These are phyloP conservation scores for Pleurotus giganteus DNA, from an alignment of 768 basidiomycete genomes.

Conservation along the genomic window DNA sequence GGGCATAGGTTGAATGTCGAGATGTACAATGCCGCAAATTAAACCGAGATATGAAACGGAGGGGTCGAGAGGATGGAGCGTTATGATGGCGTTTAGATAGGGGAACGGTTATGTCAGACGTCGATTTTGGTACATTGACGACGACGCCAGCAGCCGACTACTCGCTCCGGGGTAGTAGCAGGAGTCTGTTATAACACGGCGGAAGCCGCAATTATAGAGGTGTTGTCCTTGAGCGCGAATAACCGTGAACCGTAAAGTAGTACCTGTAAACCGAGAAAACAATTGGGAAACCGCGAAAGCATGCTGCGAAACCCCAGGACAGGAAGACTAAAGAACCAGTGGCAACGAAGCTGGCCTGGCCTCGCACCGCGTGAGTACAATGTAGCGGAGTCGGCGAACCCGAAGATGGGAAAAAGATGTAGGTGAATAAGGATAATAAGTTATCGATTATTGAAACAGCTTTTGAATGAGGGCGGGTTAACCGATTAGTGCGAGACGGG, in stretches of 20 bases:
- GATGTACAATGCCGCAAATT: conserved; percentile 6
- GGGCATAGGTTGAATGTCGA: conserved; percentile 8
- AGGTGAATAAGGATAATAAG: conserved; percentile 8
- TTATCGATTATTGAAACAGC: conserved; percentile 10
- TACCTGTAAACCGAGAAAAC: conserved; percentile 8
- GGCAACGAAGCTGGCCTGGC: neutral
- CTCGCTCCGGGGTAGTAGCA: conserved; percentile 2
- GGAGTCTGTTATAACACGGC: neutral
- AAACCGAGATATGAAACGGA: neutral
- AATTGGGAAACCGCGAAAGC: conserved; percentile 5
- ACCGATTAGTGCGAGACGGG: neutral
- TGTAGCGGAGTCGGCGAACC: conserved; percentile 5
- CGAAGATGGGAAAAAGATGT: conserved; percentile 3
- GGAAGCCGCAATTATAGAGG: neutral
- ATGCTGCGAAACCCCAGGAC: conserved; percentile 7
- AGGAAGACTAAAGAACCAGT: neutral
- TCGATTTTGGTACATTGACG: conserved; percentile 9
- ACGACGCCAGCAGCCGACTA: neutral
- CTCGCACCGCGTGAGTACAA: conserved; percentile 9
- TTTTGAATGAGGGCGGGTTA: conserved; percentile 4
- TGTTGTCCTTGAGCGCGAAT: conserved; percentile 8
- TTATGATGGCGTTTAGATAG: neutral
- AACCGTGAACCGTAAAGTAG: conserved; percentile 10
- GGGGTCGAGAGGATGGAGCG: neutral
- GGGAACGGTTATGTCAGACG: neutral